Conservation (phyloP, 2,329 filamentous ascomycete species). For the Phaeomoniella chlamydospora region DNA sequence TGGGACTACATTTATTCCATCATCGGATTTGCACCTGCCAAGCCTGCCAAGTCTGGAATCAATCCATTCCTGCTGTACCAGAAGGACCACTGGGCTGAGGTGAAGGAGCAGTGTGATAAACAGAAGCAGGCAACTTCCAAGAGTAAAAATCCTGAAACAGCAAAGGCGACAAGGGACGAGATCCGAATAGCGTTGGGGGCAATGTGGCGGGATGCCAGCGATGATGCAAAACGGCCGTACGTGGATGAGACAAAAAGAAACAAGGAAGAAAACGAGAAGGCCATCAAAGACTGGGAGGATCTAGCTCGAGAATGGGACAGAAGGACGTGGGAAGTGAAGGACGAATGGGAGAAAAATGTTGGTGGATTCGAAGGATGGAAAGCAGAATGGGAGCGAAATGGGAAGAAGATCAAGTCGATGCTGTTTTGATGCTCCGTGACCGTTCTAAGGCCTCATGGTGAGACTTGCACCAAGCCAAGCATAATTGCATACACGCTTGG, state of each 20-base stretch:
- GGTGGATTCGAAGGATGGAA: slow-evolving; percentile 15
- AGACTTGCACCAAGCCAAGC: too few relatives aligned
- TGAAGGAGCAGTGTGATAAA: slow-evolving; percentile 54
- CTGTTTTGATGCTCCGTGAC: too few relatives aligned
- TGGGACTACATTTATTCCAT: slow-evolving; percentile 39
- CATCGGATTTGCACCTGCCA: slow-evolving; percentile 62
- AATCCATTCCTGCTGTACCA: slow-evolving; percentile 88
- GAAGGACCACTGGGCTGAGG: slow-evolving; percentile 53
- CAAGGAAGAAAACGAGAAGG: slow-evolving; percentile 51
- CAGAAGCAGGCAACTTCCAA: slow-evolving; percentile 53
- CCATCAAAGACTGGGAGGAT: slow-evolving; percentile 57
- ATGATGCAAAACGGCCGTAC: slow-evolving; percentile 62
- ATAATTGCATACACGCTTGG: too few relatives aligned
- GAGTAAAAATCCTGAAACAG: slow-evolving; percentile 28
- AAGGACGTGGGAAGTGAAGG: slow-evolving; percentile 21
- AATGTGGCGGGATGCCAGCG: slow-evolving; percentile 72
- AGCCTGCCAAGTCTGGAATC: slow-evolving; percentile 57
- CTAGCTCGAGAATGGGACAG: slow-evolving; percentile 40
- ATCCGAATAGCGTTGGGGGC: slow-evolving; percentile 74
- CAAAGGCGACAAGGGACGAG: slow-evolving; percentile 55
- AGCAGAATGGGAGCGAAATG: slow-evolving; percentile 57
- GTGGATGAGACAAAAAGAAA: slow-evolving; percentile 58
- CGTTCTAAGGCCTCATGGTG: too few relatives aligned
- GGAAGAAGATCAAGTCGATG: not conserved
- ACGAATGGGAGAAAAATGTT: slow-evolving; percentile 20